Conservation (phyloP, 352 stramenopile species). For the Globisporangium viniferum region DNA sequence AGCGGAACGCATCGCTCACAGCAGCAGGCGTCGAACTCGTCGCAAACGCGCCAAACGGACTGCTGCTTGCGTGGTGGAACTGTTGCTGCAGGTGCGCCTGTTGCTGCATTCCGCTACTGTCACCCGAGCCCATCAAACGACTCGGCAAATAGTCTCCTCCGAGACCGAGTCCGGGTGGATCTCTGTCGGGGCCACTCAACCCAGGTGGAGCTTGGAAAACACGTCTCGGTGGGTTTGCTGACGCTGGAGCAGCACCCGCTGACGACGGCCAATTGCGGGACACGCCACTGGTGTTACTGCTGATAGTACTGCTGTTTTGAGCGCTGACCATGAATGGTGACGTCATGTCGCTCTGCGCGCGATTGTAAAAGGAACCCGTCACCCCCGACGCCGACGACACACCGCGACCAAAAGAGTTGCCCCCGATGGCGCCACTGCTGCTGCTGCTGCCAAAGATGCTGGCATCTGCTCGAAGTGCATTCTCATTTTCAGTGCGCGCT, state of each 20-base stretch:
- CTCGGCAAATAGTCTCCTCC: slow-evolving; percentile 4
- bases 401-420: slow-evolving; percentile 26
- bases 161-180: slow-evolving; percentile 7
- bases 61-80: neutral
- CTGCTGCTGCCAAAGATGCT: slow-evolving; percentile 12
- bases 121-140: neutral
- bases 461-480: neutral
- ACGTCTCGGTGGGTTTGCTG: slow-evolving; percentile 30
- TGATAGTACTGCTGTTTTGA: neutral
- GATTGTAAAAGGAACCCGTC: slow-evolving; percentile 9
- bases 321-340: slow-evolving; percentile 12
- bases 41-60: slow-evolving; percentile 5
- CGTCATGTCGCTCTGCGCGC: neutral
- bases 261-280: slow-evolving; percentile 20
- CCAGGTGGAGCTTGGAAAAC: slow-evolving; percentile 47
- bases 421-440: slow-evolving; percentile 5
- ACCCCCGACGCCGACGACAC: neutral
- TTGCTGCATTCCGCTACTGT: slow-evolving; percentile 1
- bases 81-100: neutral
- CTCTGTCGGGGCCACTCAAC: slow-evolving; percentile 23
- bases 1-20: slow-evolving; percentile 18
- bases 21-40: neutral
- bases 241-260: slow-evolving; percentile 10
- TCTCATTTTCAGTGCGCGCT: slow-evolving; percentile 5
- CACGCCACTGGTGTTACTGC: neutral